These are phyloP conservation scores for Pythium apleroticum DNA, from an alignment of 352 stramenopile genomes.

Conservation along the genomic window DNA sequence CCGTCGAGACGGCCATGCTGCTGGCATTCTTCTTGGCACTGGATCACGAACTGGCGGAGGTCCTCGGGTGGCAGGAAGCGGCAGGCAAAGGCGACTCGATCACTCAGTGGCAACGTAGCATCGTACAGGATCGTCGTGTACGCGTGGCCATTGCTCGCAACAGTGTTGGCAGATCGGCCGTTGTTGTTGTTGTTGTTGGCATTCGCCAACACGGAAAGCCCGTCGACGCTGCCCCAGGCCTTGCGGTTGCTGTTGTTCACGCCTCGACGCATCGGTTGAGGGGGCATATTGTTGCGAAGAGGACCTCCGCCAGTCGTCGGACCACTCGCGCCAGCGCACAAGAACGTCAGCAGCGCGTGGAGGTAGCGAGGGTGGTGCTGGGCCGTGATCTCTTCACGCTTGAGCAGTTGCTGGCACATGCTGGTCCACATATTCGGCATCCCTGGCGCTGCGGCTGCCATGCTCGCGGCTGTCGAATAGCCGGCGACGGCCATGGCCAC, in stretches of 20 bases:
- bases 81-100: slow-evolving; percentile 91
- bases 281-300: slow-evolving; percentile 22
- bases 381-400: slow-evolving; percentile 70
- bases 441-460: slow-evolving; percentile 31
- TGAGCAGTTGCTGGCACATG: slow-evolving; percentile 80
- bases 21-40: slow-evolving; percentile 80
- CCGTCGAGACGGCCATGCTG: slow-evolving; percentile 88
- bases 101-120: slow-evolving; percentile 80
- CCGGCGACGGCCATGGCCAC: slow-evolving; percentile 87
- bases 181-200: slow-evolving; percentile 2
- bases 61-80: slow-evolving; percentile 85
- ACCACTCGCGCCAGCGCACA: slow-evolving; percentile 40
- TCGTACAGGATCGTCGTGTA: slow-evolving; percentile 87
- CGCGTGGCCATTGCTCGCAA: slow-evolving; percentile 28
- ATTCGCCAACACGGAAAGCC: slow-evolving; percentile 37
- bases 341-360: slow-evolving; percentile 78
- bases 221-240: slow-evolving; percentile 67
- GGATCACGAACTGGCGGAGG: slow-evolving; percentile 80
- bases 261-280: slow-evolving; percentile 32
- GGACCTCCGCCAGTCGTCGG: slow-evolving; percentile 27
- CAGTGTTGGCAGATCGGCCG: background rate
- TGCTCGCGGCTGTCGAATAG: slow-evolving; percentile 52
- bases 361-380: slow-evolving; percentile 69
- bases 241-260: slow-evolving; percentile 29
- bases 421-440: slow-evolving; percentile 63